phyloP scores from a whole-genome alignment of 202 grass and related monocot genomes.

The Carex arenaria region DNA sequence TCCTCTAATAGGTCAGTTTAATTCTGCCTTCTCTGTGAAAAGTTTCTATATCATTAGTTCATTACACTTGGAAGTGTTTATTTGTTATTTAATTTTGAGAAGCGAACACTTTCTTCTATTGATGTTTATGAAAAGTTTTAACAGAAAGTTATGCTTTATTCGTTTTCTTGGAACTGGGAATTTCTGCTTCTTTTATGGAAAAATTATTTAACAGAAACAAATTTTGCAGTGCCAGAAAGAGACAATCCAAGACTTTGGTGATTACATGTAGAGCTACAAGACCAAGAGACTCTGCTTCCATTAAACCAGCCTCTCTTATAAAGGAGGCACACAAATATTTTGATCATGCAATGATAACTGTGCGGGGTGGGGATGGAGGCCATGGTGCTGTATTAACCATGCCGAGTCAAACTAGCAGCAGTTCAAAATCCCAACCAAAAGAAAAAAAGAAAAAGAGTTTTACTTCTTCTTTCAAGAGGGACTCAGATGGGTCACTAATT shows the following conservation, averaged over 20 bases:
- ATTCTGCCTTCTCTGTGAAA: not conserved
- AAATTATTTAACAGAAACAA: not conserved
- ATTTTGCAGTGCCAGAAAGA: slow-evolving; percentile 14
- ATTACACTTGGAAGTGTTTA: not conserved
- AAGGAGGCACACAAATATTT: slow-evolving; percentile 98
- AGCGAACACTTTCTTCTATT: too few species aligned
- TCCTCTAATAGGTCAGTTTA: slow-evolving; percentile 18
- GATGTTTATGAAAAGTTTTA: not conserved
- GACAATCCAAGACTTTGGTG: not conserved
- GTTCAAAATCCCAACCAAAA: slow-evolving; percentile 41
- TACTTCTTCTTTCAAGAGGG: slow-evolving; percentile 67
- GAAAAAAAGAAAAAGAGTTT: slow-evolving; percentile 40
- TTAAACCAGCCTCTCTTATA: slow-evolving; percentile 24
- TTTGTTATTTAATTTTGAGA: not conserved
- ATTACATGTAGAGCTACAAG: slow-evolving; percentile 49
- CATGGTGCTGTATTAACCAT: slow-evolving; percentile 77
- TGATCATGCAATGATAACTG: slow-evolving; percentile 67
- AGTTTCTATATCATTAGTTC: not conserved
- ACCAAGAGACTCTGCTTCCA: slow-evolving; percentile 34
- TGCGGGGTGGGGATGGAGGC: slow-evolving; percentile 71
- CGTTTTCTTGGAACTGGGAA: not conserved
- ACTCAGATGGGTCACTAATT: slow-evolving; percentile 85
- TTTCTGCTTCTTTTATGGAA: not conserved
- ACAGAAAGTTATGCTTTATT: not conserved
- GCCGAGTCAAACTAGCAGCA: slow-evolving; percentile 35